Percentiles rank a stretch among this genome's conserved stretches.
phyloP scores from a whole-genome alignment of 345 rosid genomes.

The Citrus inodora region DNA sequence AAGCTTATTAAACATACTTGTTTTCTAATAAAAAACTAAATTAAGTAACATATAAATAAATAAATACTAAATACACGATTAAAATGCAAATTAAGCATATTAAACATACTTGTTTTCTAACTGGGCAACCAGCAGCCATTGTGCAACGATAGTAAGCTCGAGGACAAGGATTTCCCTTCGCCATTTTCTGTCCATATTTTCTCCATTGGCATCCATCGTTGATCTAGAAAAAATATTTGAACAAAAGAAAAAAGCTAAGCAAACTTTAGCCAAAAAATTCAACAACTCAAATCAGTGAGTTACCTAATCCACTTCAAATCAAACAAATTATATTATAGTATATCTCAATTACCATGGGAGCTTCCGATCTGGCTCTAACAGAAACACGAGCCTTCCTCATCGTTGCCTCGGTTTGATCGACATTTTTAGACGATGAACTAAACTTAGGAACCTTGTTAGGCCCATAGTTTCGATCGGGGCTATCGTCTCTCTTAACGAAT shows the following conservation, averaged over 20 bases:
- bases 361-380: slow-evolving; percentile 60
- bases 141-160: slow-evolving; percentile 80
- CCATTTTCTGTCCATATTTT: slow-evolving; percentile 80
- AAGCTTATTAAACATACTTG: not conserved
- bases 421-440: slow-evolving; percentile 34
- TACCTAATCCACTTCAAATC: not conserved
- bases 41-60: too few species aligned
- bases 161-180: slow-evolving; percentile 78
- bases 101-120: slow-evolving; percentile 58
- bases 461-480: slow-evolving; percentile 40
- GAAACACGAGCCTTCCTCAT: slow-evolving; percentile 71
- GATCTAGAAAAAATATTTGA: slow-evolving; percentile 26
- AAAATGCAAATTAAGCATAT: too few species aligned
- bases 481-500: slow-evolving; percentile 28
- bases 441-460: slow-evolving; percentile 44
- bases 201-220: slow-evolving; percentile 83
- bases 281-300: not conserved
- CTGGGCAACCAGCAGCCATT: slow-evolving; percentile 81
- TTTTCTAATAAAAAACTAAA: too few species aligned
- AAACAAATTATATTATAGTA: not conserved
- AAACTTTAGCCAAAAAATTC: not conserved
- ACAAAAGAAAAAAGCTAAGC: not conserved
- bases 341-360: slow-evolving; percentile 22
- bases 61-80: too few species aligned
- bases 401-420: slow-evolving; percentile 65